These are phyloP conservation scores for Rubroboletus satanas DNA, from an alignment of 768 basidiomycete species.

Conservation along the genomic window DNA sequence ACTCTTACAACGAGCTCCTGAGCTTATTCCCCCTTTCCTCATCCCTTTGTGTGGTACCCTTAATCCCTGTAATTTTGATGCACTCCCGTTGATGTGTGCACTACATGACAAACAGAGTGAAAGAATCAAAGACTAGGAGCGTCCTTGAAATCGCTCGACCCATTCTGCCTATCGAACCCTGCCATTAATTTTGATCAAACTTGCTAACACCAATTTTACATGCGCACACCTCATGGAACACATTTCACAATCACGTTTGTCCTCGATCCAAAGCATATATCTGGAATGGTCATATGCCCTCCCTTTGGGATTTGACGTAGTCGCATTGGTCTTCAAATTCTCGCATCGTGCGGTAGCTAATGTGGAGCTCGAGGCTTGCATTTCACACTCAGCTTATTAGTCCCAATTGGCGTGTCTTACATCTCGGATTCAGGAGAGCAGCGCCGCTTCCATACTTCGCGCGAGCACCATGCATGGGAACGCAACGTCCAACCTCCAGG, in stretches of 20 bases:
- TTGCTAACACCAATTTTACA: conserved; percentile 1
- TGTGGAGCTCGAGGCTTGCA: background rate
- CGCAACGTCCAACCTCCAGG: background rate
- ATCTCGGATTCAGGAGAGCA: conserved; percentile 16
- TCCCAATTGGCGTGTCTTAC: background rate
- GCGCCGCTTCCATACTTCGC: conserved; percentile 4
- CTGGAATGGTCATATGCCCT: background rate
- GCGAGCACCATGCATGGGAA: conserved; percentile 6
- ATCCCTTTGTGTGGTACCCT: background rate
- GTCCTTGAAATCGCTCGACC: background rate
- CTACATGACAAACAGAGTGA: background rate
- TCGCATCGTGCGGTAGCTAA: background rate
- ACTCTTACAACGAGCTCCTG: background rate
- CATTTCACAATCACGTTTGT: background rate
- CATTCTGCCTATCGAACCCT: background rate
- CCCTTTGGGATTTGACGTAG: background rate
- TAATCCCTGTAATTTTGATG: background rate
- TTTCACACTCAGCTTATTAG: background rate
- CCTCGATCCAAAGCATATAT: background rate
- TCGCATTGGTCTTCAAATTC: background rate
- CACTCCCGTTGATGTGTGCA: background rate
- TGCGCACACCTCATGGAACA: conserved; percentile 11
- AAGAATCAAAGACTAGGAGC: background rate
- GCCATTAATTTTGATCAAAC: background rate
- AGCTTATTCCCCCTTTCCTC: background rate